phyloP scores from a whole-genome alignment of 2,329 filamentous ascomycete species.

The Chaetomium olivaceum region DNA sequence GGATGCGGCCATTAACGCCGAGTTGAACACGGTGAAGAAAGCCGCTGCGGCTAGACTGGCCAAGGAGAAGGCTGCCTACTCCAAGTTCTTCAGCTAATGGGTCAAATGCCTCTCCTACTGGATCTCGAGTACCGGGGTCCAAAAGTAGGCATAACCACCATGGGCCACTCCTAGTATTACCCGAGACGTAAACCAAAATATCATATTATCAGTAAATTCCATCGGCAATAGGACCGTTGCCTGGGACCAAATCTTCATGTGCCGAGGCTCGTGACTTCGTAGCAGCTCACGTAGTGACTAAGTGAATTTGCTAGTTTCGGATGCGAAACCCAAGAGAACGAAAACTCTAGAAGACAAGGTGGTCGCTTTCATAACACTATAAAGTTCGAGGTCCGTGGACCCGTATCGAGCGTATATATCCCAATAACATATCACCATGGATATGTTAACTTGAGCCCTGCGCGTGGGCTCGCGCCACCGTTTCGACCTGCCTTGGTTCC shows the following conservation, averaged over 20 bases:
- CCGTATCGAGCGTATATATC: neutral
- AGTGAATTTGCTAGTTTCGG: neutral
- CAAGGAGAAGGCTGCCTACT: constrained; percentile 90
- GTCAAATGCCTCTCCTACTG: neutral
- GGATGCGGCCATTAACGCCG: constrained; percentile 73
- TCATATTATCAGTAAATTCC: neutral
- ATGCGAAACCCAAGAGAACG: neutral
- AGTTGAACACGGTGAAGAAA: constrained; percentile 78
- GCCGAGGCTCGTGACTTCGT: neutral
- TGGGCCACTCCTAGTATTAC: neutral
- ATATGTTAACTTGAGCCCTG: neutral
- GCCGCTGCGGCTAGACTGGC: constrained; percentile 69
- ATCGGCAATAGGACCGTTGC: neutral
- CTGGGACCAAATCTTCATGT: neutral
- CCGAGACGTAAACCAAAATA: neutral
- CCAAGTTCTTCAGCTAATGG: constrained; percentile 72
- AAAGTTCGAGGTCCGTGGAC: neutral
- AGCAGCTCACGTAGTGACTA: neutral
- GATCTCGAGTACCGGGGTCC: neutral
- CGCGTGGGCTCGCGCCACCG: neutral
- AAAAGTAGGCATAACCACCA: neutral
- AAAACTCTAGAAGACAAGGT: neutral
- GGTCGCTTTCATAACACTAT: neutral
- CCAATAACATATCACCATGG: neutral
- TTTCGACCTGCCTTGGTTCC: constrained; percentile 12